Conservation (phyloP, 176 grass and related monocot species). For the Musa beccarii region DNA sequence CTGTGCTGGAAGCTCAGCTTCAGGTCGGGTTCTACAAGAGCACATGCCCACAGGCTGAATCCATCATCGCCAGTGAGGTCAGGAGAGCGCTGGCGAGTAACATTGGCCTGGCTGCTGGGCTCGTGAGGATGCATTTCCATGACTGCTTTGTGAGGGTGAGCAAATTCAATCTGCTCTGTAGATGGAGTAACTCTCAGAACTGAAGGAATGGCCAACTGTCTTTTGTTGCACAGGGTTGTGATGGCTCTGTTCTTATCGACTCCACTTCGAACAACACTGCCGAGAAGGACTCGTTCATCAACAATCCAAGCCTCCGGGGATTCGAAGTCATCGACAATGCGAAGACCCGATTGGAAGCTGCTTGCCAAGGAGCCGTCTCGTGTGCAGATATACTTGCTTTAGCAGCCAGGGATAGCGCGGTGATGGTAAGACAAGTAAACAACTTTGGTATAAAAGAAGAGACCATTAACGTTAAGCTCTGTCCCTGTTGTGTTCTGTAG, state of each 20-base stretch:
- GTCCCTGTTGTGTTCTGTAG: constrained; percentile 9
- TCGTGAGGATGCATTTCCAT: constrained; percentile 74
- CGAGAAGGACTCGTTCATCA: constrained; percentile 7
- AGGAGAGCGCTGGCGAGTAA: constrained; percentile 16
- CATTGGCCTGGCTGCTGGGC: constrained; percentile 39
- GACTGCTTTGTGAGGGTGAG: constrained; percentile 73
- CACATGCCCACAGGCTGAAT: constrained; percentile 39
- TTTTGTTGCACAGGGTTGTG: background rate
- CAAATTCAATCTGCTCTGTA: background rate
- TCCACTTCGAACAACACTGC: constrained; percentile 1
- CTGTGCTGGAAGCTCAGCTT: constrained; percentile 9
- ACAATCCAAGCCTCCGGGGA: constrained; percentile 6
- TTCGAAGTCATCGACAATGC: constrained; percentile 14
- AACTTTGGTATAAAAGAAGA: background rate
- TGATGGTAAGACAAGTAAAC: background rate
- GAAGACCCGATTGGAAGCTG: background rate
- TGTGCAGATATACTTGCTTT: constrained; percentile 13
- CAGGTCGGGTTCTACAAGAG: constrained; percentile 28
- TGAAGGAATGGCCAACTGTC: background rate
- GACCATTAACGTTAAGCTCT: background rate
- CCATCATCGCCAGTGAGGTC: constrained; percentile 28
- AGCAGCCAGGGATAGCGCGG: constrained; percentile 7
- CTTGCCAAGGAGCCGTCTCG: background rate
- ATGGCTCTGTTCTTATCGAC: constrained; percentile 7
- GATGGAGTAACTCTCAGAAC: too few relatives aligned